Evolutionary conservation across 179 eudicot species (phyloP).

Genomic region (Silene noctiflora): DNA sequence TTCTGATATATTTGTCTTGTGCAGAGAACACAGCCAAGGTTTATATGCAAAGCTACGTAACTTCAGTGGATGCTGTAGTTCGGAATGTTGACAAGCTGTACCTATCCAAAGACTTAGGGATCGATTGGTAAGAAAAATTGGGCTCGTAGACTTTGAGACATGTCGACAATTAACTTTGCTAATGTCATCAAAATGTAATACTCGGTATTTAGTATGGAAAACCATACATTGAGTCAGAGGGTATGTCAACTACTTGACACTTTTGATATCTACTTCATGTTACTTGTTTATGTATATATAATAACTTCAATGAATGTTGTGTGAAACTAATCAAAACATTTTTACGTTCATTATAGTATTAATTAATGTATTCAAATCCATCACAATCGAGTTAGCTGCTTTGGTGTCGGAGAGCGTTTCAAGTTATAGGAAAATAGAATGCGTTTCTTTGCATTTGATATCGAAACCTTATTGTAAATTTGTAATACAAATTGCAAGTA

Average conservation of each 20-base stretch:
- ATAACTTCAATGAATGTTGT: not conserved
- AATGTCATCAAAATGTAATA: not conserved
- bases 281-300: not conserved
- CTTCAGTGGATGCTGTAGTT: constrained; percentile 57
- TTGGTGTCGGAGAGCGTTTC: not conserved
- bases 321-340: not conserved
- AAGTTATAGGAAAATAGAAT: no score
- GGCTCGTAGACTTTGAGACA: not conserved
- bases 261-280: not conserved
- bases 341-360: no score
- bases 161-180: not conserved
- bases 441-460: not conserved
- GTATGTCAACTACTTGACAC: not conserved
- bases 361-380: no score
- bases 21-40: constrained; percentile 64
- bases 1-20: constrained; percentile 3
- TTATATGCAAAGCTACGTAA: constrained; percentile 63
- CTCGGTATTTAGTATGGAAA: not conserved
- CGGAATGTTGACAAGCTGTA: constrained; percentile 59
- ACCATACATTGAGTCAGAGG: not conserved
- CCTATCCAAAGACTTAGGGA: constrained; percentile 57
- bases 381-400: no score
- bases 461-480: no score
- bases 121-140: constrained; percentile 63
- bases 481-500: not conserved